Base-by-base conservation (phyloP, 2,329 filamentous ascomycete genomes). In the Apiospora rasikravindrae region DNA sequence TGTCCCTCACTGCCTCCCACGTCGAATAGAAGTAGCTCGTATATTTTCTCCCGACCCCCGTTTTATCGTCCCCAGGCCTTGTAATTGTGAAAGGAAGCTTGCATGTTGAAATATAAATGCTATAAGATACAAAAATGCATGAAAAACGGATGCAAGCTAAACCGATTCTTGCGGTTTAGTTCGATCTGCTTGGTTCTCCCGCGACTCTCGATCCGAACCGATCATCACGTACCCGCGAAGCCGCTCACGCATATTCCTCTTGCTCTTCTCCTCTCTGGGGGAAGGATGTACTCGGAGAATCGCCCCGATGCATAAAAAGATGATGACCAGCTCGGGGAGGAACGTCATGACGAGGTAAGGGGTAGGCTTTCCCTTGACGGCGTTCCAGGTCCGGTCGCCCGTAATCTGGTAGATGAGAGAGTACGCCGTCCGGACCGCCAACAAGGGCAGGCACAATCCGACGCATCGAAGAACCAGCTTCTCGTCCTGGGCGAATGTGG, bases 361-460 rank as follows among this genome's bases (percentile, higher is more conserved):
- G 19, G 70, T 69, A 16, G 74, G 71, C 14, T 74, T 70, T 0
- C 74, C 74, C 7, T 70, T 72, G 22, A 76, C 71, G 5, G 73
- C 74, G 37, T 73, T 76, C 53, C 74, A 75, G 13, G 37, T 71
- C 13, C 40, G 61, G 19, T 72, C 47, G 16, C 74, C 74, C 1
- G 74, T 76, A 4, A 73, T 75, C 19, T 73, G 71, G 40, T 73
- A 75, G 24, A 74, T 67, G 4, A 76, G 73, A 19, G 74, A 73
- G 16, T 76, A 76, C 1, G 74, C 53, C 14, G 74, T 73, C 5
- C 74, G 74, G 1, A 76, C 57, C 6, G 72, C 70, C 71, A 76
- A 67, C 24, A 74, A 13, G 1, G 57, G 33, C 8, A 76, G 67
- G n/a, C 69, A 70, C 4, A 67, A 26, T 1, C 64, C 71, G 19